Evolutionary conservation across 768 basidiomycete genomes (phyloP).

Genomic region (Lactifluus pinguis): DNA sequence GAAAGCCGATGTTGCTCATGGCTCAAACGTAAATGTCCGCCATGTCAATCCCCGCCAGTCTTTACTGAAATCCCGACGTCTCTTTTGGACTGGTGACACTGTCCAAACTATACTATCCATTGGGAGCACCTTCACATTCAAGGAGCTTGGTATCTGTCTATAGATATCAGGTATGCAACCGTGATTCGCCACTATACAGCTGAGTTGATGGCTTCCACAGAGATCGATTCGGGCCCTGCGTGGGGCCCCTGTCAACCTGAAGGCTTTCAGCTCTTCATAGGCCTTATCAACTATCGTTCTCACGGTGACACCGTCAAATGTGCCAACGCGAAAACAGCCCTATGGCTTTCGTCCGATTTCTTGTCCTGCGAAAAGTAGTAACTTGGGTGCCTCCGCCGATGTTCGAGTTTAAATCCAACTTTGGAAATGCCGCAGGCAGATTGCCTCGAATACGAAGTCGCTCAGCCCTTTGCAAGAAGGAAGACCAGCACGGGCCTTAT

Average conservation of each 20-base stretch:
- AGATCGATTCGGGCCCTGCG: constrained; percentile 1
- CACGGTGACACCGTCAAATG: constrained; percentile 69
- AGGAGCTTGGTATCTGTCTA: constrained; percentile 62
- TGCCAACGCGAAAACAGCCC: constrained; percentile 35
- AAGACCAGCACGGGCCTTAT: no score
- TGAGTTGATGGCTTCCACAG: neutral
- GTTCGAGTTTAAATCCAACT: neutral
- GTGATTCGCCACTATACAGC: neutral
- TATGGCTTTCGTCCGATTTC: neutral
- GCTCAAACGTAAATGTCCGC: no score
- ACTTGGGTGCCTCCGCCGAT: neutral
- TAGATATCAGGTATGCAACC: constrained; percentile 43
- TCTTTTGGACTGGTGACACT: constrained; percentile 77
- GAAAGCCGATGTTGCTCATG: no score
- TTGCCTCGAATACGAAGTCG: no score
- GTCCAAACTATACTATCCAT: constrained; percentile 71
- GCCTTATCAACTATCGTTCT: constrained; percentile 56
- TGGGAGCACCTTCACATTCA: constrained; percentile 64
- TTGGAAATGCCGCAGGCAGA: no score
- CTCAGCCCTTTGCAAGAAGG: no score
- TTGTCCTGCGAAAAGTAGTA: neutral
- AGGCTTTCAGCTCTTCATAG: constrained; percentile 46
- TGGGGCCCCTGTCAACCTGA: constrained; percentile 22
- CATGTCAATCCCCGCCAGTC: no score
- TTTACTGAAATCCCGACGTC: constrained; percentile 55